Evolutionary conservation across 805 yeast species (phyloP).

Genomic region (Wickerhamomyces sydowiorum): DNA sequence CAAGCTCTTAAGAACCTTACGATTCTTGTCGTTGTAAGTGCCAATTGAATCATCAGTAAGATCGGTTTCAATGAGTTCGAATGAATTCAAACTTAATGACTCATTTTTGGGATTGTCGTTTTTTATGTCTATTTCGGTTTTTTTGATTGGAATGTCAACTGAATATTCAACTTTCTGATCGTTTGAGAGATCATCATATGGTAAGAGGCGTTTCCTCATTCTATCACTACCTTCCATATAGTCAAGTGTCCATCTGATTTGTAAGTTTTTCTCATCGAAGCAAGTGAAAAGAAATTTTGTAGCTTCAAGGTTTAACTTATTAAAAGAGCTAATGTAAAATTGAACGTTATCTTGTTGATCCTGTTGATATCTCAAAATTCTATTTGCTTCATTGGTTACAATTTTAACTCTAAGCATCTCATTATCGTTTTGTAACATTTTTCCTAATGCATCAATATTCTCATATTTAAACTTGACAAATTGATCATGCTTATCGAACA

Average conservation of each 20-base stretch:
- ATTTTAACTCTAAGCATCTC: conserved; percentile 15
- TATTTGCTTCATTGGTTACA: conserved; percentile 38
- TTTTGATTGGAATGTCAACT: conserved; percentile 33
- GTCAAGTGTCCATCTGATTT: conserved; percentile 46
- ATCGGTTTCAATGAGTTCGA: conserved; percentile 40
- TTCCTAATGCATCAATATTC: conserved; percentile 12
- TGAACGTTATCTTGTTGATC: conserved; percentile 60
- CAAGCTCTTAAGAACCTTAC: conserved; percentile 67
- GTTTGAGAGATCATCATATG: conserved; percentile 43
- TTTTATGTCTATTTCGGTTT: conserved; percentile 5
- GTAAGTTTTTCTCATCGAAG: conserved; percentile 14
- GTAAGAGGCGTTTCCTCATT: conserved; percentile 56
- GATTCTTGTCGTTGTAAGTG: conserved; percentile 58
- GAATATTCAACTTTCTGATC: conserved; percentile 38
- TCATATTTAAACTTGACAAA: conserved; percentile 20
- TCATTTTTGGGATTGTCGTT: conserved; percentile 15
- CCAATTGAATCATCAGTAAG: conserved; percentile 25
- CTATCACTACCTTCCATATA: conserved; percentile 65
- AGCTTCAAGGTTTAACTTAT: conserved; percentile 38
- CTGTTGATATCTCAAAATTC: conserved; percentile 48
- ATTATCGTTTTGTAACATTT: conserved; percentile 12
- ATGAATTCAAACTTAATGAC: conserved; percentile 25
- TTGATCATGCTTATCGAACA: conserved; percentile 13
- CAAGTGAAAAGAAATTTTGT: conserved; percentile 26
- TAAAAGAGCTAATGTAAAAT: conserved; percentile 42